These are phyloP conservation scores for Funneliformis caledonium DNA, from an alignment of 371 early-diverging fungal species.

Conservation along the genomic window DNA sequence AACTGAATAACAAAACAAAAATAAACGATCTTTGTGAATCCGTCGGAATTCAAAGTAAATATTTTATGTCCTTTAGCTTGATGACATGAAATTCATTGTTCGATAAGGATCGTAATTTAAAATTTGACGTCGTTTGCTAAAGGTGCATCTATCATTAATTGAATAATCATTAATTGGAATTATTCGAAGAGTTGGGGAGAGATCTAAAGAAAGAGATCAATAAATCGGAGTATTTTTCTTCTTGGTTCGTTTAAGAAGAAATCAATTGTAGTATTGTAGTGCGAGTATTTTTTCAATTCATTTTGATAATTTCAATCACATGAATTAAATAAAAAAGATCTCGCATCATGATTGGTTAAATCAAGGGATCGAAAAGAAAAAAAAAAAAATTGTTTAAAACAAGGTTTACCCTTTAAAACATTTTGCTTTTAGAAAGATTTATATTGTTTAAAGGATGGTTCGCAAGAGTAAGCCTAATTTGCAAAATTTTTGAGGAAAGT, in stretches of 20 bases:
- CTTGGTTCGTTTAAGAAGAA: too few species aligned
- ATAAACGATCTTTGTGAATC: not conserved
- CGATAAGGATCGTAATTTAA: conserved; percentile 56
- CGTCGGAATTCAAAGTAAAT: not conserved
- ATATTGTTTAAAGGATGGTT: not conserved
- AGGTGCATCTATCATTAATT: conserved; percentile 54
- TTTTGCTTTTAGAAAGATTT: not conserved
- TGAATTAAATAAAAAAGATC: too few species aligned
- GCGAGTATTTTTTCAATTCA: too few species aligned
- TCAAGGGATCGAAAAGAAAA: not conserved
- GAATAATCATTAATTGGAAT: too few species aligned
- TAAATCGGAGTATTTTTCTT: too few species aligned
- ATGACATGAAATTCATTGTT: conserved; percentile 57
- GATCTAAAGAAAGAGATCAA: too few species aligned
- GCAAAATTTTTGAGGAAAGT: not conserved
- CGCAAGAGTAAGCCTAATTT: not conserved
- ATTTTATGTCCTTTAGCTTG: conserved; percentile 44
- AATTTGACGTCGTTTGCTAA: conserved; percentile 55
- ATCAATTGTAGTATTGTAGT: too few species aligned
- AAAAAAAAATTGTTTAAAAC: not conserved
- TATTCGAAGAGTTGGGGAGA: too few species aligned
- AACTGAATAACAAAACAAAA: too few species aligned
- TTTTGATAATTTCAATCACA: too few species aligned
- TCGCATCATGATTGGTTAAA: too few species aligned
- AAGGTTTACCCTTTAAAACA: not conserved